A percentile compares a stretch with the other conserved stretches of the same genome.
Conservation (phyloP, 805 yeast genomes). For the Hanseniaspora meyeri region DNA sequence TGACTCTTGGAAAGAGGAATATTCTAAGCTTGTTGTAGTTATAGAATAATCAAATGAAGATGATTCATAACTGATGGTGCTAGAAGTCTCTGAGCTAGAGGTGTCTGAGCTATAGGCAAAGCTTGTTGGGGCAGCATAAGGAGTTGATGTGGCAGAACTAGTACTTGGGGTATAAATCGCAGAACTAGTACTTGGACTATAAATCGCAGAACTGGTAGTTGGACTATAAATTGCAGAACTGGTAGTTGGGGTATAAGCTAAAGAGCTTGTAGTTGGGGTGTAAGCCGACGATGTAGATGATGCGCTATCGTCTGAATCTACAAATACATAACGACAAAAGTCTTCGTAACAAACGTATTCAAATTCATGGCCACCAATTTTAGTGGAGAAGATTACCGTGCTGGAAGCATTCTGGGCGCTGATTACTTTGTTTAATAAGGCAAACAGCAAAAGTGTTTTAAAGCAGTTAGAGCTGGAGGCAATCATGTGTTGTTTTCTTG, state of each 20-base stretch:
- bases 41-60: no score
- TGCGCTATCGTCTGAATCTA: neutral
- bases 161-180: no score
- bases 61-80: neutral
- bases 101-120: no score
- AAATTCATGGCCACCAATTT: neutral
- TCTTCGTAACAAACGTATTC: neutral
- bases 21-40: neutral
- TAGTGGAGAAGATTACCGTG: neutral
- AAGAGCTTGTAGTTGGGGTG: neutral
- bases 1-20: neutral
- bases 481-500: neutral
- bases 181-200: no score
- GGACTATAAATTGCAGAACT: no score
- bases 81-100: neutral
- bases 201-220: no score
- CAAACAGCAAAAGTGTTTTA: neutral
- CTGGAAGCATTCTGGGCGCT: neutral
- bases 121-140: neutral
- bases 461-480: neutral
- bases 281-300: neutral
- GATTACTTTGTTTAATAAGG: neutral
- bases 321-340: neutral
- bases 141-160: no score
- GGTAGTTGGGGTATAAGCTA: neutral